These are phyloP conservation scores for Lichtheimia ramosa DNA, from an alignment of 371 early-diverging fungal genomes.

Conservation along the genomic window DNA sequence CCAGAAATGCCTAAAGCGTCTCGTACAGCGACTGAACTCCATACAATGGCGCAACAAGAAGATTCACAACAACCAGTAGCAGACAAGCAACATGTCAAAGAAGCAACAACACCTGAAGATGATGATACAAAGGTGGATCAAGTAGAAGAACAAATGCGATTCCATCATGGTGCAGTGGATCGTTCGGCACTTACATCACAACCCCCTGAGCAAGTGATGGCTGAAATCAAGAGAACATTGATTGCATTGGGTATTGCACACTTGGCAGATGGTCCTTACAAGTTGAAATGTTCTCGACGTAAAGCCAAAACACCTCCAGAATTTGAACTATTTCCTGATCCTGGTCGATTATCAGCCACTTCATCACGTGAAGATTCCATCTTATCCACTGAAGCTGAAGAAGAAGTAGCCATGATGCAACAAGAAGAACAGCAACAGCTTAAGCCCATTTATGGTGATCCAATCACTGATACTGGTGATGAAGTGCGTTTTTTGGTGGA, in stretches of 20 bases:
- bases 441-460: slow-evolving; percentile 89
- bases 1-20: slow-evolving; percentile 2
- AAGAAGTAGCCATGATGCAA: no score
- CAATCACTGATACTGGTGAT: slow-evolving; percentile 78
- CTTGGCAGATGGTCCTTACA: slow-evolving; percentile 12
- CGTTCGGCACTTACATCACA: slow-evolving; percentile 9
- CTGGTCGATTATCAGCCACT: slow-evolving; percentile 9
- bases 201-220: slow-evolving; percentile 8
- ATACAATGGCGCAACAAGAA: neutral
- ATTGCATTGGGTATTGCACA: slow-evolving; percentile 11
- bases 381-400: no score
- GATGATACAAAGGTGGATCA: neutral
- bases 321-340: slow-evolving; percentile 9
- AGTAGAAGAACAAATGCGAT: neutral
- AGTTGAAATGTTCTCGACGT: slow-evolving; percentile 14
- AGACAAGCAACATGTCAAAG: neutral
- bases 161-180: slow-evolving; percentile 13
- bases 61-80: neutral
- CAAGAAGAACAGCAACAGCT: slow-evolving; percentile 1
- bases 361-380: neutral
- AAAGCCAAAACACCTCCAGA: slow-evolving; percentile 1
- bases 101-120: neutral
- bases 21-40: no score
- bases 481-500: slow-evolving; percentile 82
- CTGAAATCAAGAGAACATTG: slow-evolving; percentile 7